phyloP scores from a whole-genome alignment of 1,284 basidiomycete genomes.

The Mycena citricolor region DNA sequence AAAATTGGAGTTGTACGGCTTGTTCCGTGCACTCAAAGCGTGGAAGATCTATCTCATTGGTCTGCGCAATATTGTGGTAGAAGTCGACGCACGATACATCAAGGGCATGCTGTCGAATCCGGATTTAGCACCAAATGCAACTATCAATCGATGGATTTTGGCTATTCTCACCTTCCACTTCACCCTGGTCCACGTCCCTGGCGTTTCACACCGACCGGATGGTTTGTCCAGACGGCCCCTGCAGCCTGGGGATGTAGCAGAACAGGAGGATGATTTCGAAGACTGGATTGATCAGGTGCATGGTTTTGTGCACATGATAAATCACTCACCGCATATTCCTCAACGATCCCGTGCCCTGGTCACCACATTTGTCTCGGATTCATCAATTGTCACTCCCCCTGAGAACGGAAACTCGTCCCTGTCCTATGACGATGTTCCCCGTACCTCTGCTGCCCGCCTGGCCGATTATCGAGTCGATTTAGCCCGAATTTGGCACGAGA shows the following conservation, averaged over 20 bases:
- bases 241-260: slow-evolving; percentile 23
- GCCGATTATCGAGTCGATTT: too few species aligned
- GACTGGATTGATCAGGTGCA: slow-evolving; percentile 8
- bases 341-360: slow-evolving; percentile 1
- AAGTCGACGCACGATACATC: slow-evolving; percentile 39
- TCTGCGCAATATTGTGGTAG: slow-evolving; percentile 13
- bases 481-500: slow-evolving; percentile 21
- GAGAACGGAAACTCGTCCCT: too few species aligned
- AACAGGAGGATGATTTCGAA: slow-evolving; percentile 23
- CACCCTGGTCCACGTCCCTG: slow-evolving; percentile 35
- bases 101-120: slow-evolving; percentile 46
- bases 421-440: too few species aligned
- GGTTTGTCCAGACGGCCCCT: slow-evolving; percentile 35
- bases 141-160: slow-evolving; percentile 43
- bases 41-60: slow-evolving; percentile 15
- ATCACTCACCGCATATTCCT: background rate
- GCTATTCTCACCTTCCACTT: slow-evolving; percentile 39
- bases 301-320: slow-evolving; percentile 2
- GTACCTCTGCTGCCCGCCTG: too few species aligned
- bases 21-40: slow-evolving; percentile 12
- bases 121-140: slow-evolving; percentile 33
- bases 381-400: slow-evolving; percentile 13
- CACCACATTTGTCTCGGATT: background rate
- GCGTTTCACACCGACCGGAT: slow-evolving; percentile 30
- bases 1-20: slow-evolving; percentile 24